Evolutionary conservation across 805 yeast genomes (phyloP).

Genomic region (Wickerhamomyces canadensis): DNA sequence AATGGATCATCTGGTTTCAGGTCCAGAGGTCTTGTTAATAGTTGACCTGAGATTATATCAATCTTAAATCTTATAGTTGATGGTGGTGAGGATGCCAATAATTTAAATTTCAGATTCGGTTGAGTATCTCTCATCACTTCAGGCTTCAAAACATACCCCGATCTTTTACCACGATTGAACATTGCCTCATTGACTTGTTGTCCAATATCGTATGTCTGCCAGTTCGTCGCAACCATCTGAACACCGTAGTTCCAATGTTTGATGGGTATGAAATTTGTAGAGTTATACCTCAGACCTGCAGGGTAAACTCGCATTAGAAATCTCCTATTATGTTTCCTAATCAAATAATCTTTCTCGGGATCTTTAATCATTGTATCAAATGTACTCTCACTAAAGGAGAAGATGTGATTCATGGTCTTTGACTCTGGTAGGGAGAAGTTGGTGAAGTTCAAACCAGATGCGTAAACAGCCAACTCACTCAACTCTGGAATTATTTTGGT

Average conservation of each 20-base stretch:
- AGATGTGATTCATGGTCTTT: conserved; percentile 73
- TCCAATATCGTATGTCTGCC: conserved; percentile 91
- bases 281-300: conserved; percentile 65
- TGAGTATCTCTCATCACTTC: conserved; percentile 27
- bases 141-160: conserved; percentile 84
- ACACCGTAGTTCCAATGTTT: conserved; percentile 79
- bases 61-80: conserved; percentile 27
- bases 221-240: conserved; percentile 94
- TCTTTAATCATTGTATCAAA: conserved; percentile 62
- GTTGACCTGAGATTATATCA: conserved; percentile 73
- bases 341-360: conserved; percentile 42
- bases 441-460: conserved; percentile 62
- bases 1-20: conserved; percentile 38
- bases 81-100: conserved; percentile 6
- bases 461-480: conserved; percentile 60
- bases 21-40: conserved; percentile 66
- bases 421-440: conserved; percentile 86
- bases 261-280: conserved; percentile 79
- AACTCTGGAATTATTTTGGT: conserved; percentile 36
- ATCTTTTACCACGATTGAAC: conserved; percentile 52
- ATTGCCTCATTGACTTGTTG: conserved; percentile 84
- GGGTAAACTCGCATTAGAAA: conserved; percentile 87
- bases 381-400: conserved; percentile 77
- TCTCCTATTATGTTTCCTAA: conserved; percentile 71
- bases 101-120: conserved; percentile 19